Evolutionary conservation across 345 rosid species (phyloP).

Genomic region (Sisymbrium altissimum): DNA sequence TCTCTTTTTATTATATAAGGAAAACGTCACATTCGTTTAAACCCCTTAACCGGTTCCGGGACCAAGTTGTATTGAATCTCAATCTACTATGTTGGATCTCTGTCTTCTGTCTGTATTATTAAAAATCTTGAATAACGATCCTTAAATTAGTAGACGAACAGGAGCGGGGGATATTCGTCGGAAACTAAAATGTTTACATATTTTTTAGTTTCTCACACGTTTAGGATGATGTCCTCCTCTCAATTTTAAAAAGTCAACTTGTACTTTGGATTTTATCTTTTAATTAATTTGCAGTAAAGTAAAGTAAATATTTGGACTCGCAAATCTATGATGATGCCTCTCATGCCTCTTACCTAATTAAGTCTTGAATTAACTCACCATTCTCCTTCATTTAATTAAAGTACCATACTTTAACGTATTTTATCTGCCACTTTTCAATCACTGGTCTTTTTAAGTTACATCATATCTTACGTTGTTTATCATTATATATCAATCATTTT

Average conservation of each 20-base stretch:
- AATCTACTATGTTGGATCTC: no score
- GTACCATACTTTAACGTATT: no score
- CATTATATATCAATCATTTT: no score
- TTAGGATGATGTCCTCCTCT: constrained; percentile 4
- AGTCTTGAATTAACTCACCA: background rate
- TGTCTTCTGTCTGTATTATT: no score
- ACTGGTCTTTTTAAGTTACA: no score
- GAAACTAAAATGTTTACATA: background rate
- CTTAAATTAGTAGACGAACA: background rate
- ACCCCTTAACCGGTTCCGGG: background rate
- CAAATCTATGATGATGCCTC: constrained; percentile 9
- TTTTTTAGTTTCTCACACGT: constrained; percentile 25
- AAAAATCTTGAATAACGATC: background rate
- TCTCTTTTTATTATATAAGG: background rate
- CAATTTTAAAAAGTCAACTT: constrained; percentile 22
- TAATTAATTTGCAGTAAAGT: background rate
- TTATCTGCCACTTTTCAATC: no score
- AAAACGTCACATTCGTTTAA: background rate
- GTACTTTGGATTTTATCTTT: background rate
- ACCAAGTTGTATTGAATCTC: background rate
- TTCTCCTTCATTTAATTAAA: background rate
- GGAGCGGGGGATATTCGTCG: constrained; percentile 5
- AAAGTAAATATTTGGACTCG: background rate
- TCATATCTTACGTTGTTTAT: no score
- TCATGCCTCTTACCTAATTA: background rate